Conservation (phyloP, 345 rosid species). For the Trapa bicornis region DNA sequence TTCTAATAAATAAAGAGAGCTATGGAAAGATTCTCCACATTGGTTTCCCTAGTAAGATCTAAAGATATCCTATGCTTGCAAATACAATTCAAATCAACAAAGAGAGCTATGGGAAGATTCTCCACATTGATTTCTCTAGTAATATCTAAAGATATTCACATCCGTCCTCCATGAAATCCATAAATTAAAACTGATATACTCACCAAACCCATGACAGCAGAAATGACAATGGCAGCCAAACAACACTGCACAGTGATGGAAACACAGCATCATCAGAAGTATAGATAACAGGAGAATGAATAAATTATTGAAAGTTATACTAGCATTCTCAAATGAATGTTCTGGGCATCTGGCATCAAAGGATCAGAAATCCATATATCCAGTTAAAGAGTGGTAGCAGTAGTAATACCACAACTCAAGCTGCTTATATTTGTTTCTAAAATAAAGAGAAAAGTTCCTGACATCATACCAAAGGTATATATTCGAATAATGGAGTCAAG, state of each 20-base stretch:
- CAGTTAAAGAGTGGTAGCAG: not conserved
- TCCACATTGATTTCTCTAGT: not conserved
- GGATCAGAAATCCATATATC: not conserved
- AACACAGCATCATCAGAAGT: constrained; percentile 18
- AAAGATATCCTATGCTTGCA: not conserved
- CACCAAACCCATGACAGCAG: constrained; percentile 94
- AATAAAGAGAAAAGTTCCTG: not conserved
- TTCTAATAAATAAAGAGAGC: not conserved
- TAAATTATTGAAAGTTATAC: not conserved
- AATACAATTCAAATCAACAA: not conserved
- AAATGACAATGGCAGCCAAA: constrained; percentile 86
- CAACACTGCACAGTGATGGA: constrained; percentile 59
- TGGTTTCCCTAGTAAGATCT: not conserved
- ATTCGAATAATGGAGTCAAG: constrained; percentile 69
- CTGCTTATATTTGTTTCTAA: constrained; percentile 6
- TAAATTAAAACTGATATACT: constrained; percentile 14
- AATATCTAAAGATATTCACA: not conserved
- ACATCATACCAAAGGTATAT: constrained; percentile 71
- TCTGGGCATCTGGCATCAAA: no score
- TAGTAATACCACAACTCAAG: not conserved
- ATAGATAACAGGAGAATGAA: not conserved
- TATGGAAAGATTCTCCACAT: not conserved
- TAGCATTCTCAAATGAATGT: not conserved
- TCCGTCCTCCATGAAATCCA: not conserved
- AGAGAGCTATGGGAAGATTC: not conserved